Base-by-base conservation (phyloP, 2,329 filamentous ascomycete species). In the Lecanicillium sp. region DNA sequence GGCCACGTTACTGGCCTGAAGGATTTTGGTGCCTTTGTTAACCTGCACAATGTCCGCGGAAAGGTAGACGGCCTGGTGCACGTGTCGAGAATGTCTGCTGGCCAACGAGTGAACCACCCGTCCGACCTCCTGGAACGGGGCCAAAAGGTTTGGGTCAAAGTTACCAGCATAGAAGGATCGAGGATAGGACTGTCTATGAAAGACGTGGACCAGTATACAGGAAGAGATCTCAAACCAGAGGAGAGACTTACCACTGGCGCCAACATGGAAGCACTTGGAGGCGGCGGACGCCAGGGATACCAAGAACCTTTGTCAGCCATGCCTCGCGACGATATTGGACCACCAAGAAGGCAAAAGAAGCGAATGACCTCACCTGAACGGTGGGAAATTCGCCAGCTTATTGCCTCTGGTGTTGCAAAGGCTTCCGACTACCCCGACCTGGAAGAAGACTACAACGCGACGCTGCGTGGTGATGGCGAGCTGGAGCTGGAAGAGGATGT, bases 311-410 rank as follows among this genome's bases (percentile, higher is more conserved):
- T 48, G 4, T 37, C 49, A 30, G 44, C 51, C 9, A 52, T 60
- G 56, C 52, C 57, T 36, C 47, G 56, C 52, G 45, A 66, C 65
- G 72, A 37, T 34, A 49, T 65, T 10, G 62, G 62, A 0, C 51
- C 55, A 1, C 62, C 68, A 7, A 71, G 71, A 48, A 74, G 71
- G 33, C 82, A 82, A 40, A 87, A 86, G 58, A 98, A 98, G 67
- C 76, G 92, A 37, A 82, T 97, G 81, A 97, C 90, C 0, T 96
- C 90, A 12, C 92, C 92, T 1, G 92, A 98, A 57, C 72, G 92
- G 55, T 98, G 92, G 90, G 92, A 98, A 59, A 96, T 98, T 46
- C 80, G 90, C 45, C 92, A 98, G 56, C 71, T 98, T 37, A 97
- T 98, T 54, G 88, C 90, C 4, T 95, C 92, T 4, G 92, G 94